Conservation (phyloP, 1,284 basidiomycete genomes). For the Sphaerobolus stellatus region DNA sequence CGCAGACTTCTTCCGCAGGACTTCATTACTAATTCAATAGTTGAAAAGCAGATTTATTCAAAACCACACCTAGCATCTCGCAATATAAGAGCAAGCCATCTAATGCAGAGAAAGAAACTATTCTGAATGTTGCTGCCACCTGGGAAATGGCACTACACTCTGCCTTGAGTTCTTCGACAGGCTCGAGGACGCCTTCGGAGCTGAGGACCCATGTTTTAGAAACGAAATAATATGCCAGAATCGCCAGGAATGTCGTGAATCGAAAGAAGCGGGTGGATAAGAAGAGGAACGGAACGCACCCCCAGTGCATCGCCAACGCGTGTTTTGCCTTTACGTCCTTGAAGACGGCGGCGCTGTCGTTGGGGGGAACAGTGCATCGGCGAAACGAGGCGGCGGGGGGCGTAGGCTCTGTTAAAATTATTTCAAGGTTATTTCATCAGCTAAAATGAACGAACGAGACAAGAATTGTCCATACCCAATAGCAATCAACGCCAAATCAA, state of each 20-base stretch:
- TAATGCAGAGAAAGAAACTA: conserved; percentile 12
- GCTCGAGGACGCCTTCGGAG: conserved; percentile 56
- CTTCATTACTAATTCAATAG: no score
- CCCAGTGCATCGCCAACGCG: conserved; percentile 73
- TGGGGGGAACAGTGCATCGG: conserved; percentile 59
- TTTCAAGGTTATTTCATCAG: conserved; percentile 20
- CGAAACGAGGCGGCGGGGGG: conserved; percentile 56
- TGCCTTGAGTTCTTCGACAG: conserved; percentile 49
- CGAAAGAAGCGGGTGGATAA: conserved; percentile 8
- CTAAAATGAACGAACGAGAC: not conserved
- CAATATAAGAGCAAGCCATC: no score
- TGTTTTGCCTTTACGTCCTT: conserved; percentile 56
- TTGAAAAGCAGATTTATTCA: no score
- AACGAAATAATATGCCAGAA: no score
- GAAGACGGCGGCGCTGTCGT: conserved; percentile 65
- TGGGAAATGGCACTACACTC: no score
- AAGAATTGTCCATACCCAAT: conserved; percentile 52
- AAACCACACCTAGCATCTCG: no score
- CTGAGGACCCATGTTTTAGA: conserved; percentile 51
- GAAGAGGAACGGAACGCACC: conserved; percentile 31
- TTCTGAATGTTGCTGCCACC: no score
- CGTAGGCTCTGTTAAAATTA: conserved; percentile 51
- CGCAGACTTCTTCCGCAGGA: no score
- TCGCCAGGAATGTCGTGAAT: no score
- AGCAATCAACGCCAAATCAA: conserved; percentile 63